Base-by-base conservation (phyloP, 148 eudicot genomes). In the Linanthus parryae region DNA sequence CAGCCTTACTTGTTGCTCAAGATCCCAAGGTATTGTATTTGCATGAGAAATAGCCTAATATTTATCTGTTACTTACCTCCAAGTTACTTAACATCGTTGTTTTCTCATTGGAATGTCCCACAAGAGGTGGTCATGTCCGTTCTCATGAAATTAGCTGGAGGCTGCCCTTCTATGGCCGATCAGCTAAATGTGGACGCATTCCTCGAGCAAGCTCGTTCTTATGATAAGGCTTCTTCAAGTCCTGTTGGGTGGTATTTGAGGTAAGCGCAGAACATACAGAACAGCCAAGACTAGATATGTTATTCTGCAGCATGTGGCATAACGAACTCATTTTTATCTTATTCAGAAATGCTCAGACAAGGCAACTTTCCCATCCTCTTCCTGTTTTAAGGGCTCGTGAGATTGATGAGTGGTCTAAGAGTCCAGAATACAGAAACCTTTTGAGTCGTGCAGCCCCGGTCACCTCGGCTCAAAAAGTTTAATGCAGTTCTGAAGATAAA, bases 21-120 rank as follows among this genome's bases (percentile, higher is more conserved):
- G 98, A 92, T 56, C 90, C 98, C 55, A 92, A 87, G 94, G 98
- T 92, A n/a, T n/a, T n/a, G n/a, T n/a, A n/a, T n/a, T n/a, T n/a
- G 67, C 48, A n/a, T n/a, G n/a, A n/a, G n/a, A n/a, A n/a, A n/a
- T n/a, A n/a, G n/a, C n/a, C n/a, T n/a, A n/a, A n/a, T n/a, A n/a
- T n/a, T n/a, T n/a, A n/a, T n/a, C n/a, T n/a, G n/a, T n/a, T n/a
- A n/a, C n/a, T n/a, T n/a, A n/a, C n/a, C n/a, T n/a, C n/a, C n/a
- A n/a, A n/a, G n/a, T n/a, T n/a, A n/a, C n/a, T n/a, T n/a, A n/a
- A n/a, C n/a, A n/a, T n/a, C n/a, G n/a, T n/a, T n/a, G n/a, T n/a
- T 54, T 64, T 44, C 64, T 48, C 19, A 36, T 43, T 52, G 60
- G 66, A 48, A 69, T 63, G 42, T 62, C 78, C 69, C 62, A 75